A percentile compares a stretch with the other conserved stretches of the same genome.
phyloP scores from a whole-genome alignment of 2,329 filamentous ascomycete species.

The Ophiostoma ips region DNA sequence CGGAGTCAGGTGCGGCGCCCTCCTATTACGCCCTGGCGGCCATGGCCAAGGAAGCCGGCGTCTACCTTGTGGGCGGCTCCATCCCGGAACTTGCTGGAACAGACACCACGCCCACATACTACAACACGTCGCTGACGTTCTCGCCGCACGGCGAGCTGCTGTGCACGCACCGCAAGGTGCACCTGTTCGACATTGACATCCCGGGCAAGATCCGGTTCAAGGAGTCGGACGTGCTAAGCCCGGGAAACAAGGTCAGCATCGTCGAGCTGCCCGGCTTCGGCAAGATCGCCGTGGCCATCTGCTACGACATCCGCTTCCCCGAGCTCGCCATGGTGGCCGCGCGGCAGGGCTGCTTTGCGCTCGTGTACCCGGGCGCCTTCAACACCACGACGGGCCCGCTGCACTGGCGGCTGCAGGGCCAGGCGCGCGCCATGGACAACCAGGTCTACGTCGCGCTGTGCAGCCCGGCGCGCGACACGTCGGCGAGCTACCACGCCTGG shows the following conservation, averaged over 20 bases:
- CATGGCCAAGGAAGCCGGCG: slow-evolving; percentile 63
- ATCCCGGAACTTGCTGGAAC: slow-evolving; percentile 85
- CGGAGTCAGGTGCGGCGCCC: slow-evolving; percentile 50
- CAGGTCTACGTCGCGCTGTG: slow-evolving; percentile 87
- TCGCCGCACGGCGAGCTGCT: slow-evolving; percentile 63
- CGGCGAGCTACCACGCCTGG: slow-evolving; percentile 73
- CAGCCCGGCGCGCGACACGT: slow-evolving; percentile 71
- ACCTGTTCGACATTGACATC: slow-evolving; percentile 96
- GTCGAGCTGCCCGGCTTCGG: slow-evolving; percentile 83
- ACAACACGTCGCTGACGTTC: slow-evolving; percentile 85
- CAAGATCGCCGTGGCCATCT: slow-evolving; percentile 77
- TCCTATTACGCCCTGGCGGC: slow-evolving; percentile 72
- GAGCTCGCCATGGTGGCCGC: slow-evolving; percentile 85
- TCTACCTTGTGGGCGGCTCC: slow-evolving; percentile 80
- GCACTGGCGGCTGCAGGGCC: slow-evolving; percentile 77
- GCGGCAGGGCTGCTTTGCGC: slow-evolving; percentile 58
- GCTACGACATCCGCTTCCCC: slow-evolving; percentile 95
- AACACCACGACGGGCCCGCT: slow-evolving; percentile 84
- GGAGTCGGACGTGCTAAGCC: slow-evolving; percentile 77
- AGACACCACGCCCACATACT: slow-evolving; percentile 43
- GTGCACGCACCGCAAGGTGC: slow-evolving; percentile 83
- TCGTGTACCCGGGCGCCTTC: slow-evolving; percentile 94
- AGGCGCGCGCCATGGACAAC: slow-evolving; percentile 65
- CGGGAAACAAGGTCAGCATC: slow-evolving; percentile 74
- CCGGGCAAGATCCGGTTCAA: slow-evolving; percentile 85